phyloP scores from a whole-genome alignment of 495 filamentous ascomycete genomes.

The Podospora australis region DNA sequence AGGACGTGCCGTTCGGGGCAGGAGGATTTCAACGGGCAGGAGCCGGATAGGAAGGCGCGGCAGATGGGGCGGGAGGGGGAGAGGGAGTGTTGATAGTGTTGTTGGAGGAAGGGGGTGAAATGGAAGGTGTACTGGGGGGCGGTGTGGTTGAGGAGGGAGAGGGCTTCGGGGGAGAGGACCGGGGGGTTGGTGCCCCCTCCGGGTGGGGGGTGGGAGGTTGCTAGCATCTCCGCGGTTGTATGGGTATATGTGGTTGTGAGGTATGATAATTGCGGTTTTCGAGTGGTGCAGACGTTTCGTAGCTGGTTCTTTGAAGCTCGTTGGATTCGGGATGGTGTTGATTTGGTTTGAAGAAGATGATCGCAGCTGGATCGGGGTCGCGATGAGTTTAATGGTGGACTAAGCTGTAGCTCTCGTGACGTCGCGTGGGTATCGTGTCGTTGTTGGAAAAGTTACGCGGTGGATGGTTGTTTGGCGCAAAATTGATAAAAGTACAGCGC shows the following conservation, averaged over 20 bases:
- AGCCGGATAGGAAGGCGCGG: slow-evolving; percentile 64
- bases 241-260: neutral
- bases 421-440: neutral
- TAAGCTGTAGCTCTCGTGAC: no score
- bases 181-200: slow-evolving; percentile 1
- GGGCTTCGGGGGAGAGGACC: slow-evolving; percentile 29
- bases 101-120: slow-evolving; percentile 68
- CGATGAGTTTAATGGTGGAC: no score
- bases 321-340: neutral
- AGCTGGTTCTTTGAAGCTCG: neutral
- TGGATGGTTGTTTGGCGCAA: neutral
- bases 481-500: neutral
- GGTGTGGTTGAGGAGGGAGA: slow-evolving; percentile 45
- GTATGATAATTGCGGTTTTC: neutral
- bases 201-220: no score
- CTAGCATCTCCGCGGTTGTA: no score
- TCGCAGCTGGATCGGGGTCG: no score
- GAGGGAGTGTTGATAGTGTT: slow-evolving; percentile 71
- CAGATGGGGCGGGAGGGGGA: slow-evolving; percentile 66
- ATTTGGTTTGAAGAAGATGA: no score
- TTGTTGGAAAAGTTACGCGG: neutral
- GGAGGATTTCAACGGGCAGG: slow-evolving; percentile 68
- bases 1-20: slow-evolving; percentile 57
- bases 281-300: neutral
- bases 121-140: slow-evolving; percentile 59